Percentiles rank a stretch among this genome's conserved stretches.
These are phyloP conservation scores for Backusella mclennaniae DNA, from an alignment of 192 early-diverging fungal species.

Conservation along the genomic window DNA sequence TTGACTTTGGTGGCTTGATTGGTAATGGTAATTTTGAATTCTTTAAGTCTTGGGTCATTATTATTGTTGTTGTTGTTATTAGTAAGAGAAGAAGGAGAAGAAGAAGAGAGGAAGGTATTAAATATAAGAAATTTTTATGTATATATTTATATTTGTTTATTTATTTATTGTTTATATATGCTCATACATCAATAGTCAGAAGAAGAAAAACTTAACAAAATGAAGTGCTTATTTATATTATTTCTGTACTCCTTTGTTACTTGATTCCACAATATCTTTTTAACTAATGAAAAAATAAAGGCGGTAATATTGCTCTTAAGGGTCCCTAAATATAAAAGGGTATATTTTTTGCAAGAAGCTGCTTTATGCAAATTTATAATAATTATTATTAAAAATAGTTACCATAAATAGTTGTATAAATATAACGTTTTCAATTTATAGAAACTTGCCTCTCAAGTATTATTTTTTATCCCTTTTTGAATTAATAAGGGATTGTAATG, in stretches of 20 bases:
- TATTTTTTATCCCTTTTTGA: neutral
- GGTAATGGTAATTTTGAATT: neutral
- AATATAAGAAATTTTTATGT: too few relatives aligned
- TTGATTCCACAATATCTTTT: neutral
- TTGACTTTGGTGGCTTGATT: neutral
- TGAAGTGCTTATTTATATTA: neutral
- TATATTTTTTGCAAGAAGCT: neutral
- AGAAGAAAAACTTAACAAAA: neutral
- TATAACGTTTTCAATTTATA: constrained; percentile 4
- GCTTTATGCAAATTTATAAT: neutral
- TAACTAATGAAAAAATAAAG: neutral
- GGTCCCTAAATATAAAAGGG: neutral
- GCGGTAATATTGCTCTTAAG: neutral
- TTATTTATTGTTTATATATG: constrained; percentile 1
- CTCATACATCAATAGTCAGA: neutral
- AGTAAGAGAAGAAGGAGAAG: neutral
- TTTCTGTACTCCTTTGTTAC: neutral
- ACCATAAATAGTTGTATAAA: neutral
- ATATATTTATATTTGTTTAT: constrained; percentile 7
- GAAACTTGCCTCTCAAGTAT: neutral
- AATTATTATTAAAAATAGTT: neutral
- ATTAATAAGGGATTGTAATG: neutral
- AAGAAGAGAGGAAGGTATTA: neutral
- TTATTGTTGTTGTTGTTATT: neutral
- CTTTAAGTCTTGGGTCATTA: neutral